These are phyloP conservation scores for Gastrolobium villosum DNA, from an alignment of 306 rosid genomes.

Conservation along the genomic window DNA sequence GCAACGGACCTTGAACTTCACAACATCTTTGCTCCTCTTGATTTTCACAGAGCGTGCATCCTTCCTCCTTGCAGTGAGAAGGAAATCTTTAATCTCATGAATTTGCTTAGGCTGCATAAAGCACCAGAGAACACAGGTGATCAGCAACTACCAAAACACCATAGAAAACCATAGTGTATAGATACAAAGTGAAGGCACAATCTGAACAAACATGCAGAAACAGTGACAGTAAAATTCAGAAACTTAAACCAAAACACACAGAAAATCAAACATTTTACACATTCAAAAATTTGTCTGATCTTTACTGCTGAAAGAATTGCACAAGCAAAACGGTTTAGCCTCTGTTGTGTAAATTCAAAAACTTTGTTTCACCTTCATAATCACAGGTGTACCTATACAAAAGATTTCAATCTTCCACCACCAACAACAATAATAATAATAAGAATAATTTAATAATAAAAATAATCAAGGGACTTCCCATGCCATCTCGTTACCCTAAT, in stretches of 20 bases:
- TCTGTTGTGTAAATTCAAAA: background rate
- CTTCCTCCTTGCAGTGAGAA: constrained; percentile 89
- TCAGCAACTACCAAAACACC: background rate
- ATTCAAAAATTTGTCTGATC: background rate
- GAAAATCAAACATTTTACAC: background rate
- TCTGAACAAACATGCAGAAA: background rate
- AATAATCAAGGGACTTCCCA: background rate
- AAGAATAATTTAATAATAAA: background rate
- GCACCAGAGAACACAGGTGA: background rate
- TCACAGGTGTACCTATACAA: background rate
- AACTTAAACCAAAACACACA: background rate
- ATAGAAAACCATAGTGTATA: background rate
- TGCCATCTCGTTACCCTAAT: too few species aligned
- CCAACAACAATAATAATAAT: too few species aligned
- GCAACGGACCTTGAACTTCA: constrained; percentile 97
- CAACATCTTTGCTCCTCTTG: constrained; percentile 81
- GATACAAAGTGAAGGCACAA: background rate
- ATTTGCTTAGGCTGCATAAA: constrained; percentile 85
- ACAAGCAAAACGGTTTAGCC: background rate
- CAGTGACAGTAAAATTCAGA: background rate
- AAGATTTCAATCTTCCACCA: background rate
- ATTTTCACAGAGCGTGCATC: constrained; percentile 91
- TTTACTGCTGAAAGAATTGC: background rate
- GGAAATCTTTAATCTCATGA: constrained; percentile 92
- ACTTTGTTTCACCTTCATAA: background rate